Conservation (phyloP, 768 basidiomycete species). For the Dictyophora rubrovolvata region DNA sequence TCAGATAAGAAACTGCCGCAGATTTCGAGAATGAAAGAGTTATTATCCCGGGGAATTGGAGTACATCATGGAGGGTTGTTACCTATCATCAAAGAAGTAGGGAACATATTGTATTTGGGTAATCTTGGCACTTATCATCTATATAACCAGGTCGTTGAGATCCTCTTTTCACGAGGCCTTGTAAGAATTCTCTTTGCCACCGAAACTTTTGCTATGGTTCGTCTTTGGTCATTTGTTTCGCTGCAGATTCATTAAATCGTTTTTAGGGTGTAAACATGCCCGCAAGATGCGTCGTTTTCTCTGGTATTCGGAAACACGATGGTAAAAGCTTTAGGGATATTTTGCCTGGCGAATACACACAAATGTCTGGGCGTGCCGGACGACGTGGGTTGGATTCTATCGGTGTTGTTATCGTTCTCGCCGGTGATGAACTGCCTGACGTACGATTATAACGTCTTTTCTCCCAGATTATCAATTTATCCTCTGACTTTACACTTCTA, state of each 20-base stretch:
- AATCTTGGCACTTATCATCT: background rate
- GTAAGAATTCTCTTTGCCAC: constrained; percentile 97
- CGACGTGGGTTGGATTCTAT: constrained; percentile 91
- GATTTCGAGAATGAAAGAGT: constrained; percentile 79
- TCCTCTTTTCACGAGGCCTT: constrained; percentile 88
- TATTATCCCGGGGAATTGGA: constrained; percentile 88
- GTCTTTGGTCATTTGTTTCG: constrained; percentile 11
- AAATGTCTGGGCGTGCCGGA: constrained; percentile 98
- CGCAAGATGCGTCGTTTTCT: constrained; percentile 93
- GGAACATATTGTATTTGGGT: constrained; percentile 9
- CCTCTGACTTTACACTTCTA: background rate
- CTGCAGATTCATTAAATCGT: background rate
- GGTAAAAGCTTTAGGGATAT: constrained; percentile 87
- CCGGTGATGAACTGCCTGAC: constrained; percentile 78
- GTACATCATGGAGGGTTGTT: constrained; percentile 95
- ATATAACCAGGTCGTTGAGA: constrained; percentile 71
- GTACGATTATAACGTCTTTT: constrained; percentile 29
- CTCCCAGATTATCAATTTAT: background rate
- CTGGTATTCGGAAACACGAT: constrained; percentile 90
- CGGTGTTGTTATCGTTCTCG: constrained; percentile 88
- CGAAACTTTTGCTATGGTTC: constrained; percentile 97
- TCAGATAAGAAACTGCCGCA: constrained; percentile 90
- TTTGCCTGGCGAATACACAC: constrained; percentile 88
- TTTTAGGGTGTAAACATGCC: constrained; percentile 98
- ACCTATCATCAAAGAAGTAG: constrained; percentile 93